Evolutionary conservation across 768 basidiomycete species (phyloP).

Genomic region (Royoungia palumana): DNA sequence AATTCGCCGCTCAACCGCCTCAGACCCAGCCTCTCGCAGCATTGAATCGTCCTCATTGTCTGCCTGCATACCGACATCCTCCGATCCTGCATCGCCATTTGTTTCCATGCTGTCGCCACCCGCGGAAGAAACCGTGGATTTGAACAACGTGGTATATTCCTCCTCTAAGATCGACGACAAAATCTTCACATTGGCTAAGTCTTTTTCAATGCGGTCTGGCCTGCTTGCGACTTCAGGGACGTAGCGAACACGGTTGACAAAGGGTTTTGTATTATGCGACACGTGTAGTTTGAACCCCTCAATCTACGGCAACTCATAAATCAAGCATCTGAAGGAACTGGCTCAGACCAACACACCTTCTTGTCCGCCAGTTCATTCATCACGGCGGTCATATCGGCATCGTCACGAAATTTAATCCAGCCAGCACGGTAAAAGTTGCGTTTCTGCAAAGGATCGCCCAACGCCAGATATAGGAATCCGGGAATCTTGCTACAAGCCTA

Average conservation of each 20-base stretch:
- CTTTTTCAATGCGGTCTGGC: slow-evolving; percentile 77
- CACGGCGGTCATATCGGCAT: slow-evolving; percentile 74
- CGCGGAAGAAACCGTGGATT: slow-evolving; percentile 21
- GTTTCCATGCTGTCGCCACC: slow-evolving; percentile 23
- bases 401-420: slow-evolving; percentile 85
- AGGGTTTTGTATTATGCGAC: slow-evolving; percentile 74
- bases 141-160: slow-evolving; percentile 55
- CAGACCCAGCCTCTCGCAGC: slow-evolving; percentile 63
- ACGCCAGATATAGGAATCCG: slow-evolving; percentile 84
- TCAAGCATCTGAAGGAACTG: slow-evolving; percentile 2
- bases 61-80: slow-evolving; percentile 33
- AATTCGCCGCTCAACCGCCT: slow-evolving; percentile 78
- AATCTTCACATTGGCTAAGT: slow-evolving; percentile 69
- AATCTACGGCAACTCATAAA: slow-evolving; percentile 50
- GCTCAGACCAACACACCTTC: slow-evolving; percentile 53
- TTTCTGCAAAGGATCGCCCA: slow-evolving; percentile 91
- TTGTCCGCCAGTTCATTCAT: slow-evolving; percentile 76
- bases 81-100: slow-evolving; percentile 27
- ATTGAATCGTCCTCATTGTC: slow-evolving; percentile 46
- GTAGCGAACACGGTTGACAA: slow-evolving; percentile 72
- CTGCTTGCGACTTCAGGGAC: slow-evolving; percentile 80
- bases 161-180: slow-evolving; percentile 76
- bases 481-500: slow-evolving; percentile 75
- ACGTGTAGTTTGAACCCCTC: slow-evolving; percentile 94
- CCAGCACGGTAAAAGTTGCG: slow-evolving; percentile 93